Conservation (phyloP, 2,329 filamentous ascomycete genomes). For the Fragosphaeria purpurea region DNA sequence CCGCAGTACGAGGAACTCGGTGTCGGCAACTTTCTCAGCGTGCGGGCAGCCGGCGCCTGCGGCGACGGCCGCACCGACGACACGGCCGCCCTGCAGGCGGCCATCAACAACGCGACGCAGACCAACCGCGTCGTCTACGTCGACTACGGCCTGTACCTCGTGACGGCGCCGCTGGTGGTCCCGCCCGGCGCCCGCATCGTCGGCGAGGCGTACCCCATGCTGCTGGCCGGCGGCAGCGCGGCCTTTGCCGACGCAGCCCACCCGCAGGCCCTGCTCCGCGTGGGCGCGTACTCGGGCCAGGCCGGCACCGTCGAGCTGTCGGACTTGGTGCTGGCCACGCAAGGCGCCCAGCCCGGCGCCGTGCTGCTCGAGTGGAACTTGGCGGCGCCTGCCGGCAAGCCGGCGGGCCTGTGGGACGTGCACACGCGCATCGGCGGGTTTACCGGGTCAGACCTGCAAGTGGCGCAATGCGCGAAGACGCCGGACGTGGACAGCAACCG, state of each 20-base stretch:
- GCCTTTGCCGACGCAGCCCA: conserved; percentile 47
- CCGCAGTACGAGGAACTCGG: conserved; percentile 57
- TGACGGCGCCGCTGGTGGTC: conserved; percentile 36
- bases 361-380: conserved; percentile 66
- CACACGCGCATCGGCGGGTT: conserved; percentile 68
- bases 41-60: conserved; percentile 21
- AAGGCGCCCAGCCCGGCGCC: conserved; percentile 56
- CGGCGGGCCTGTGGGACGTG: conserved; percentile 31
- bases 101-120: conserved; percentile 40
- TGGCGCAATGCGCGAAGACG: conserved; percentile 44
- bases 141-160: conserved; percentile 45
- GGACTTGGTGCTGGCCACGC: conserved; percentile 62
- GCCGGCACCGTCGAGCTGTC: conserved; percentile 56
- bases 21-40: conserved; percentile 47
- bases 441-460: conserved; percentile 54
- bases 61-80: conserved; percentile 51
- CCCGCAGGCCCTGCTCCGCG: conserved; percentile 53
- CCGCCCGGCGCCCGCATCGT: conserved; percentile 40
- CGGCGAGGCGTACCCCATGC: conserved; percentile 38
- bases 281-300: conserved; percentile 48
- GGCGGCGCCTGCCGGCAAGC: conserved; percentile 34
- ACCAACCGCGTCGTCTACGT: conserved; percentile 44
- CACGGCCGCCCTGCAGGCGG: conserved; percentile 46
- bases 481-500: conserved; percentile 17
- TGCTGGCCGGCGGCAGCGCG: conserved; percentile 26